phyloP scores from a whole-genome alignment of 2,329 filamentous ascomycete species.

The Verticillium nonalfalfae region DNA sequence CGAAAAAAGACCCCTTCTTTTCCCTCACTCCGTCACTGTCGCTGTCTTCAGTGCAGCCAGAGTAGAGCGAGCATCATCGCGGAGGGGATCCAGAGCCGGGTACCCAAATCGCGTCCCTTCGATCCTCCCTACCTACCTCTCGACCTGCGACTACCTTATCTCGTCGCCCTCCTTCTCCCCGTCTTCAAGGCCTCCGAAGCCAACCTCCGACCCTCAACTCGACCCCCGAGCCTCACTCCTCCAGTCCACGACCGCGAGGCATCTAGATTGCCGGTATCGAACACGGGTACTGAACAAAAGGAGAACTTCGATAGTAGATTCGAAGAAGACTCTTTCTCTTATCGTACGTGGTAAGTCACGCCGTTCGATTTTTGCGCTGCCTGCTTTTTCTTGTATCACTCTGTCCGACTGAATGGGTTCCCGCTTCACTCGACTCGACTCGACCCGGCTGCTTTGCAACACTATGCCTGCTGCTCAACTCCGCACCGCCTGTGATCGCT shows the following conservation, averaged over 20 bases:
- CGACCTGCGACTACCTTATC: not conserved
- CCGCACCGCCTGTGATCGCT: not conserved
- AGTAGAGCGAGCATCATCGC: not conserved
- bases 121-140: not conserved
- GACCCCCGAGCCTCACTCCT: not conserved
- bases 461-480: not conserved
- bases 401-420: not conserved
- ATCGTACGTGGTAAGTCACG: not conserved
- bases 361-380: not conserved
- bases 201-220: not conserved
- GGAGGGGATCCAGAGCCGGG: not conserved
- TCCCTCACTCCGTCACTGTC: conserved; percentile 12
- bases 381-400: not conserved
- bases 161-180: not conserved
- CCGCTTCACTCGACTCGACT: not conserved
- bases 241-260: not conserved
- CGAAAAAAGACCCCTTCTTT: conserved; percentile 9
- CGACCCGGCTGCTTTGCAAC: not conserved
- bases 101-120: not conserved
- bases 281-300: too few relatives aligned
- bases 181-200: not conserved
- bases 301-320: not conserved
- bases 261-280: not conserved
- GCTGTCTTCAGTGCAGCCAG: not conserved
- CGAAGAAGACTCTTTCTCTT: not conserved